These are phyloP conservation scores for Torrubiellomyces zombiae DNA, from an alignment of 2,329 filamentous ascomycete species.

Conservation along the genomic window DNA sequence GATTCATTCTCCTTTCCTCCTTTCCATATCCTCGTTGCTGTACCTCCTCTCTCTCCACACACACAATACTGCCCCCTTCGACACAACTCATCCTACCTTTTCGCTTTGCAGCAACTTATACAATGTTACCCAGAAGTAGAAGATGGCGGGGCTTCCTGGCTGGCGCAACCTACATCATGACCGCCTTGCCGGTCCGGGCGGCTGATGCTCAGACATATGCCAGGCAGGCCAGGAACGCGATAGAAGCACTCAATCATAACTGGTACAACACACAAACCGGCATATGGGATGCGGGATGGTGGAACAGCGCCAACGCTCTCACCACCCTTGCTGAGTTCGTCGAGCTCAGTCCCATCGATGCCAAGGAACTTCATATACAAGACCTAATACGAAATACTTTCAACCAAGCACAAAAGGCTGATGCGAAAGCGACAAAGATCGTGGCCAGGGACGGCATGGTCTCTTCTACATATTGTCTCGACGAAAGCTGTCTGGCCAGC, in stretches of 20 bases:
- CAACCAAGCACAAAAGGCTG: conserved; percentile 23
- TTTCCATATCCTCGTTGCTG: too few relatives aligned
- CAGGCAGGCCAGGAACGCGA: conserved; percentile 15
- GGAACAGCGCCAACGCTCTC: conserved; percentile 54
- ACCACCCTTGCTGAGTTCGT: conserved; percentile 43
- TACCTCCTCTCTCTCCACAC: too few relatives aligned
- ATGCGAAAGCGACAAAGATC: conserved; percentile 20
- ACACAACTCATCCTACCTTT: too few relatives aligned
- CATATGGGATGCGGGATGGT: conserved; percentile 52
- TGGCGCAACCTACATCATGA: conserved; percentile 7
- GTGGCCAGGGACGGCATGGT: conserved; percentile 19
- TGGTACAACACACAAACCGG: conserved; percentile 47
- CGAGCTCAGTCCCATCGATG: conserved; percentile 14
- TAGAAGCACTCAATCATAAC: conserved; percentile 29
- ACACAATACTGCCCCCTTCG: too few relatives aligned
- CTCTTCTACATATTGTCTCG: conserved; percentile 20
- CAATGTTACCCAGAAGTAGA: conserved; percentile 1
- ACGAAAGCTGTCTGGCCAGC: conserved; percentile 14
- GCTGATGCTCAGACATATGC: conserved; percentile 13
- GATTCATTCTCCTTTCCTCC: too few relatives aligned
- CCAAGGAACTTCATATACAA: conserved; percentile 21
- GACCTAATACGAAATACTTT: conserved; percentile 28
- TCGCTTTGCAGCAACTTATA: too few relatives aligned
- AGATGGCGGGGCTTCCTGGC: conserved; percentile 9
- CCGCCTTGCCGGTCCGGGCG: conserved; percentile 4